Percentiles rank a stretch among this genome's conserved stretches.
Conservation (phyloP, 768 basidiomycete genomes). For the Xerocomellus intermedius region DNA sequence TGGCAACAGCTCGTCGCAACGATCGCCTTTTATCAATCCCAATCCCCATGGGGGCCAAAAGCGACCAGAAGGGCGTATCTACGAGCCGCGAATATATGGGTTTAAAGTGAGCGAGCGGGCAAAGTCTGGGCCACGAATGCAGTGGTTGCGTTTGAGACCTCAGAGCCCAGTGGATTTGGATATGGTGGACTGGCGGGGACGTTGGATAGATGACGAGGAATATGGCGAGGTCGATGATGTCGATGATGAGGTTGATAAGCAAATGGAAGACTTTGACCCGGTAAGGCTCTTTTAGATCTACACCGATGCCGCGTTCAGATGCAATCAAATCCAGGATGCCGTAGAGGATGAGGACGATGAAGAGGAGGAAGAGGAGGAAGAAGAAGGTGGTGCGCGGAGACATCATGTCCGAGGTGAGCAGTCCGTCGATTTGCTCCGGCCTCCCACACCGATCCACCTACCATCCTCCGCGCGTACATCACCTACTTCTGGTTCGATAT, state of each 20-base stretch:
- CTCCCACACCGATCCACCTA: slow-evolving; percentile 41
- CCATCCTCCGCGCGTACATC: slow-evolving; percentile 49
- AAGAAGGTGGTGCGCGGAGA: slow-evolving; percentile 26
- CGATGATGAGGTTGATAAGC: slow-evolving; percentile 56
- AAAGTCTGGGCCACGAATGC: slow-evolving; percentile 94
- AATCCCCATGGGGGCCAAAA: slow-evolving; percentile 90
- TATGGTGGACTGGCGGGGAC: slow-evolving; percentile 84
- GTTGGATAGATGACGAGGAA: slow-evolving; percentile 80
- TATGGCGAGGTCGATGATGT: slow-evolving; percentile 65
- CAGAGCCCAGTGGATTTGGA: slow-evolving; percentile 78
- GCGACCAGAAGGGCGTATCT: slow-evolving; percentile 81
- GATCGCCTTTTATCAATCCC: slow-evolving; percentile 75
- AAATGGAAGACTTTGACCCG: slow-evolving; percentile 86
- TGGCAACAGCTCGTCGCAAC: slow-evolving; percentile 45
- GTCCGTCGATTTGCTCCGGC: slow-evolving; percentile 36
- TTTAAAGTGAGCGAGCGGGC: slow-evolving; percentile 97
- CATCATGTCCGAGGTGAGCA: slow-evolving; percentile 37
- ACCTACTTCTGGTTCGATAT: slow-evolving; percentile 48
- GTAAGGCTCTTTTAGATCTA: slow-evolving; percentile 39
- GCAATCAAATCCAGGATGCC: slow-evolving; percentile 42
- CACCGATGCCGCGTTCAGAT: slow-evolving; percentile 3
- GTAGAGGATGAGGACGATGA: slow-evolving; percentile 60
- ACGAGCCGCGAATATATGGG: slow-evolving; percentile 91
- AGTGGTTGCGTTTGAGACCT: slow-evolving; percentile 90
- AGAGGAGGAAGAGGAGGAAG: slow-evolving; percentile 44